phyloP scores from a whole-genome alignment of 2,329 filamentous ascomycete species.

The Arthrobotrys musiformis region DNA sequence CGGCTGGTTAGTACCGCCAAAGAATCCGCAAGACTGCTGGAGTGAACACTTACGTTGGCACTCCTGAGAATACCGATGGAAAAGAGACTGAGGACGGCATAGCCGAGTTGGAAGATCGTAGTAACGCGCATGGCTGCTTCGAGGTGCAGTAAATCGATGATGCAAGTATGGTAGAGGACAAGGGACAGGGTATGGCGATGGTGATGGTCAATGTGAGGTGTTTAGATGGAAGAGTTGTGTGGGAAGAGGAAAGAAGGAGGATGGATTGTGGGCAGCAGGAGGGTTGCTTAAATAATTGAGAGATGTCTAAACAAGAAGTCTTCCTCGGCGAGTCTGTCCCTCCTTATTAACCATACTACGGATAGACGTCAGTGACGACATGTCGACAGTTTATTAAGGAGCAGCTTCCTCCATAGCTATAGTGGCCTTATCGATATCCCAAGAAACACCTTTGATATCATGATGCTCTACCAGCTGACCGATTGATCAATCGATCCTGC shows the following conservation, averaged over 20 bases:
- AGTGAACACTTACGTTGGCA: slow-evolving; percentile 8
- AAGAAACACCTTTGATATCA: too few relatives aligned
- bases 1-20: not conserved
- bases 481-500: too few relatives aligned
- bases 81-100: not conserved
- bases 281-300: not conserved
- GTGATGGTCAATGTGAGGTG: not conserved
- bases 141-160: too few relatives aligned
- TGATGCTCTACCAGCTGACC: too few relatives aligned
- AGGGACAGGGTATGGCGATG: not conserved
- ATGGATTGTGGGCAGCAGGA: not conserved
- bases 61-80: not conserved
- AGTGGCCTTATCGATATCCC: not conserved
- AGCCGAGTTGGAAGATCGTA: not conserved
- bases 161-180: not conserved
- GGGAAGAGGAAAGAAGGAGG: not conserved
- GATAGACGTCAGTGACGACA: not conserved
- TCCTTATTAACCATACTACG: not conserved
- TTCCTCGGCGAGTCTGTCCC: not conserved
- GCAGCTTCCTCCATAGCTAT: not conserved
- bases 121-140: not conserved
- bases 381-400: not conserved
- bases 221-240: not conserved
- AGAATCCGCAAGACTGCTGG: not conserved
- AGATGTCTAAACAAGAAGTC: not conserved